Percentiles rank a stretch among this genome's conserved stretches.
These are phyloP conservation scores for Globisporangium takayamanum DNA, from an alignment of 352 stramenopile species.

Conservation along the genomic window DNA sequence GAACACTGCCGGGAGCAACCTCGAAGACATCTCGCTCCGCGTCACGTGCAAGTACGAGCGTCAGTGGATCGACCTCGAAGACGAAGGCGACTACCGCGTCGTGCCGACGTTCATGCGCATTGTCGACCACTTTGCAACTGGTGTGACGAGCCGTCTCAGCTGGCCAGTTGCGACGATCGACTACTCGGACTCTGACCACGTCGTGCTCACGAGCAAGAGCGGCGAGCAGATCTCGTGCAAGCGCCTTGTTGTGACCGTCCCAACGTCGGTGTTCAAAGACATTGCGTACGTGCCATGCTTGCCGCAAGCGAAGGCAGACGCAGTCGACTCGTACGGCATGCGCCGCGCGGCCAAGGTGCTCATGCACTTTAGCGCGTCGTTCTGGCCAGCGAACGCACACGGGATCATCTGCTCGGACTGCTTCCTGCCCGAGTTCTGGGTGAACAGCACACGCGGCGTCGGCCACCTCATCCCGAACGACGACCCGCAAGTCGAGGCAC, in stretches of 20 bases:
- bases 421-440: conserved; percentile 82
- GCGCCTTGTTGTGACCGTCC: conserved; percentile 65
- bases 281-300: conserved; percentile 62
- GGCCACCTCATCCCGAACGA: conserved; percentile 53
- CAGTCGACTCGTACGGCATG: conserved; percentile 68
- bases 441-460: conserved; percentile 66
- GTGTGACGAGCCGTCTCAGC: conserved; percentile 39
- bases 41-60: conserved; percentile 77
- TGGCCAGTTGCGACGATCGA: conserved; percentile 57
- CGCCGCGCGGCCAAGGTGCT: conserved; percentile 69
- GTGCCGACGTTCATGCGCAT: conserved; percentile 65
- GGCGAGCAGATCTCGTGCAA: conserved; percentile 56
- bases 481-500: conserved; percentile 20
- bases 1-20: conserved; percentile 62
- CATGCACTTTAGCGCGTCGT: conserved; percentile 54
- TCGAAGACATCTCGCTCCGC: conserved; percentile 74
- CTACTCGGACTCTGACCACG: conserved; percentile 38
- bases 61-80: conserved; percentile 78
- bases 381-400: conserved; percentile 70
- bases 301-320: conserved; percentile 45
- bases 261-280: conserved; percentile 69
- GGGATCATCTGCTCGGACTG: conserved; percentile 77
- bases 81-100: conserved; percentile 75
- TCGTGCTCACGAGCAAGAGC: conserved; percentile 47
- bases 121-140: conserved; percentile 46